phyloP scores from a whole-genome alignment of 1,284 basidiomycete genomes.

The Ustilago shanxiensis region DNA sequence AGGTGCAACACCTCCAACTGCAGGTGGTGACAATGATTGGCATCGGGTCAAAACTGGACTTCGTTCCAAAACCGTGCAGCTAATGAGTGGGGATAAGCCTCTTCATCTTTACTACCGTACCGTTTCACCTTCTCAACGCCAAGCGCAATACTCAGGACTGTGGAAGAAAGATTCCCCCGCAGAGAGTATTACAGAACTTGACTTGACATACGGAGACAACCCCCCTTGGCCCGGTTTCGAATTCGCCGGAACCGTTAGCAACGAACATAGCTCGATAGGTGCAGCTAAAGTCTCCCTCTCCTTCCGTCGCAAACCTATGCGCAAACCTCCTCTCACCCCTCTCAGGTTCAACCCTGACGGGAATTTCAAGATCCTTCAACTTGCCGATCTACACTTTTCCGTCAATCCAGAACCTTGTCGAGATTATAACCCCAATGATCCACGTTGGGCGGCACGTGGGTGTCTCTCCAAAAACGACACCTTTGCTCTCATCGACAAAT shows the following conservation, averaged over 20 bases:
- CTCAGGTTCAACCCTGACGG: slow-evolving; percentile 55
- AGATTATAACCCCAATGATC: slow-evolving; percentile 38
- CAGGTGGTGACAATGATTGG: slow-evolving; percentile 51
- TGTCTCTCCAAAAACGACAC: slow-evolving; percentile 61
- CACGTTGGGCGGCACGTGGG: slow-evolving; percentile 19
- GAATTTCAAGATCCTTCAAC: slow-evolving; percentile 66
- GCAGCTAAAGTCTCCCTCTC: slow-evolving; percentile 38
- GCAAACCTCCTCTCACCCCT: slow-evolving; percentile 26
- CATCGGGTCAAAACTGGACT: slow-evolving; percentile 50
- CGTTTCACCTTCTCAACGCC: slow-evolving; percentile 4
- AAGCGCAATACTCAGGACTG: slow-evolving; percentile 19
- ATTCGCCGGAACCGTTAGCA: slow-evolving; percentile 37
- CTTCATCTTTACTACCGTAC: slow-evolving; percentile 58
- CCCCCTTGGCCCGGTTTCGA: slow-evolving; percentile 62
- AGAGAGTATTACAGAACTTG: slow-evolving; percentile 60
- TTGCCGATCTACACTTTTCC: slow-evolving; percentile 66
- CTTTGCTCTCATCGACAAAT: slow-evolving; percentile 43
- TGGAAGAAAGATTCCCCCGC: slow-evolving; percentile 6
- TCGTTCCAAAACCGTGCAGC: slow-evolving; percentile 30
- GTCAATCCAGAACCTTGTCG: slow-evolving; percentile 60
- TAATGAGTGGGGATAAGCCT: slow-evolving; percentile 30
- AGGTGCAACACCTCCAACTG: slow-evolving; percentile 28
- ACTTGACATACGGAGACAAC: slow-evolving; percentile 62
- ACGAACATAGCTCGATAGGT: slow-evolving; percentile 30
- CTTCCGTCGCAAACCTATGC: slow-evolving; percentile 44